phyloP scores from a whole-genome alignment of 1,139 yeast species.

The Zygoascus sp. region DNA sequence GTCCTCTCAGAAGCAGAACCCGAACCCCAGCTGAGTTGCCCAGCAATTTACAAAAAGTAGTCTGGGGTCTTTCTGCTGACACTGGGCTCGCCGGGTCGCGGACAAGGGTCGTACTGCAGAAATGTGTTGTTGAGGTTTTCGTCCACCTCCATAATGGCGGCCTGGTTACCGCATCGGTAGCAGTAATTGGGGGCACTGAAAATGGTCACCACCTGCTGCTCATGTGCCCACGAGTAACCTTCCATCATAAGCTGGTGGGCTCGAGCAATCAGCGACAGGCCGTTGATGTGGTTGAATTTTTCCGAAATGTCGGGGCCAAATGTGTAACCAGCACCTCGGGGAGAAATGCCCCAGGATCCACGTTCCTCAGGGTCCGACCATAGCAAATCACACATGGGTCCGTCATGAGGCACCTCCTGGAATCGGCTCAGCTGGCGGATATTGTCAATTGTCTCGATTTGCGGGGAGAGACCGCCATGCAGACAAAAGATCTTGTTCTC shows the following conservation, averaged over 20 bases:
- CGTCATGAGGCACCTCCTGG: constrained; percentile 98
- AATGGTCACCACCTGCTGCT: constrained; percentile 79
- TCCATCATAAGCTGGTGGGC: constrained; percentile 99
- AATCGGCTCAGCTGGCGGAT: constrained; percentile 80
- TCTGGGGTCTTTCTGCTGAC: constrained; percentile 98
- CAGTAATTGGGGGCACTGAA: constrained; percentile 97
- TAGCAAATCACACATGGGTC: constrained; percentile 95
- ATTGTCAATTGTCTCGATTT: constrained; percentile 83
- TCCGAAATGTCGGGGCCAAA: constrained; percentile 86
- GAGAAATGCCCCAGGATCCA: constrained; percentile 95
- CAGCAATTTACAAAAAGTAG: constrained; percentile 64
- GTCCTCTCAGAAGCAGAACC: too few relatives aligned
- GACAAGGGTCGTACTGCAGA: constrained; percentile 90
- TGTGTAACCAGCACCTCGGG: constrained; percentile 97
- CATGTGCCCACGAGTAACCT: constrained; percentile 65
- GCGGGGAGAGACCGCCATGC: constrained; percentile 96
- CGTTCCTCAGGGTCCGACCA: constrained; percentile 99
- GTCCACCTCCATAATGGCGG: constrained; percentile 98
- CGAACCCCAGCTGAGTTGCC: too few relatives aligned
- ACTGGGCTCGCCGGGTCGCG: constrained; percentile 95
- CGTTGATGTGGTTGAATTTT: constrained; percentile 74
- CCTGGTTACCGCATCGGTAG: constrained; percentile 97
- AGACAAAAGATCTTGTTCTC: constrained; percentile 83
- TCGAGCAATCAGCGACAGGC: constrained; percentile 82
- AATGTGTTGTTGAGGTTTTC: constrained; percentile 57